These are phyloP conservation scores for Zea luxurians DNA, from an alignment of 176 grass and related monocot species.

Conservation along the genomic window DNA sequence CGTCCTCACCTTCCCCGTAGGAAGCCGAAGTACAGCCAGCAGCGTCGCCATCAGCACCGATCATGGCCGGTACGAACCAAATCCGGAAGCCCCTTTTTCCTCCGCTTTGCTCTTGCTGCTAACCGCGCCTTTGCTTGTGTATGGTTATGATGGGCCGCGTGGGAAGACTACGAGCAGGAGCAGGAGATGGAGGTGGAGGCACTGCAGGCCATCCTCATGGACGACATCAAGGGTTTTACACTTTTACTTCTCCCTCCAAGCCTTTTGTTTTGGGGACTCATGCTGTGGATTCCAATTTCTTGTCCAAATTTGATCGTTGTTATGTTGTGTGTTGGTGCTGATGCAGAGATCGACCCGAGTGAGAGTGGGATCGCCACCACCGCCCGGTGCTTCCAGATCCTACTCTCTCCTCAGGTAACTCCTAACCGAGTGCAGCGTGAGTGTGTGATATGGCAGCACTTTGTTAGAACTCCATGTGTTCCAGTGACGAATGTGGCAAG, in stretches of 20 bases:
- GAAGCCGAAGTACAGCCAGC: neutral
- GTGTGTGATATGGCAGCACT: neutral
- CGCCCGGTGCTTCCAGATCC: slow-evolving; percentile 78
- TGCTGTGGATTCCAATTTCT: neutral
- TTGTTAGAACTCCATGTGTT: slow-evolving; percentile 20
- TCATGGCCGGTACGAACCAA: slow-evolving; percentile 50
- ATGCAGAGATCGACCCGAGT: slow-evolving; percentile 75
- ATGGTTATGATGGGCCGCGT: slow-evolving; percentile 2
- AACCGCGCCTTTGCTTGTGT: slow-evolving; percentile 11
- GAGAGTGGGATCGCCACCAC: slow-evolving; percentile 80
- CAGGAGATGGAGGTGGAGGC: slow-evolving; percentile 99
- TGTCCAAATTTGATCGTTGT: slow-evolving; percentile 9
- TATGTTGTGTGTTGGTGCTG: neutral
- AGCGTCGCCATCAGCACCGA: neutral
- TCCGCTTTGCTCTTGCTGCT: slow-evolving; percentile 31
- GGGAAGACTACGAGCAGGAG: slow-evolving; percentile 82
- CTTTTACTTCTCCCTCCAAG: neutral
- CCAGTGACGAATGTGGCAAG: neutral
- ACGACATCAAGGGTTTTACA: slow-evolving; percentile 83
- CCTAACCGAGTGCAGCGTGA: neutral
- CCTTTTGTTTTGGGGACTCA: neutral
- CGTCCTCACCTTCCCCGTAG: neutral
- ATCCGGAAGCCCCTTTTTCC: neutral
- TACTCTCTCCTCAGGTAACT: slow-evolving; percentile 76
- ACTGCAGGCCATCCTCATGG: slow-evolving; percentile 94